phyloP scores from a whole-genome alignment of 345 rosid genomes.

The Eucalyptus urophylla region DNA sequence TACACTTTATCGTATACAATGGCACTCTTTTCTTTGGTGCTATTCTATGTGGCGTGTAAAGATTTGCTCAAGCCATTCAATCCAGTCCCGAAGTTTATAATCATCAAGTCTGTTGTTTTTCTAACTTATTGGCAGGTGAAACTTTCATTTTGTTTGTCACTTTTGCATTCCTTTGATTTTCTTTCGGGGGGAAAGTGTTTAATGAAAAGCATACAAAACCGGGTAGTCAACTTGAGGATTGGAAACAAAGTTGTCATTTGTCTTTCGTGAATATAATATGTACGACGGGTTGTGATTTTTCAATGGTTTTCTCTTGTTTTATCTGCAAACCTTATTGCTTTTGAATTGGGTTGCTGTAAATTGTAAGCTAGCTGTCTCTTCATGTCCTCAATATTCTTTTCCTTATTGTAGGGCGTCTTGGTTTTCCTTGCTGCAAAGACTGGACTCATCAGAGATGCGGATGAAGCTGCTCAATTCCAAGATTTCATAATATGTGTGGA shows the following conservation, averaged over 20 bases:
- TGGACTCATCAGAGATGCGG: constrained; percentile 59
- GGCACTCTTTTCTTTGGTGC: constrained; percentile 74
- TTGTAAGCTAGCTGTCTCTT: neutral
- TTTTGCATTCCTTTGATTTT: neutral
- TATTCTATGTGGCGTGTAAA: constrained; percentile 92
- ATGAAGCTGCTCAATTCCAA: constrained; percentile 87
- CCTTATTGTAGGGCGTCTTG: constrained; percentile 63
- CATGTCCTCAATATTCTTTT: neutral
- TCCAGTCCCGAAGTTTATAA: constrained; percentile 91
- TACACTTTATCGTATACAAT: constrained; percentile 79
- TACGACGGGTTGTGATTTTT: neutral
- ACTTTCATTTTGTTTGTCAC: neutral
- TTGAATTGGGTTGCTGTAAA: neutral
- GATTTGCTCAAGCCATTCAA: constrained; percentile 97
- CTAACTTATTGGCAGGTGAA: constrained; percentile 97
- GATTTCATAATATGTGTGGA: constrained; percentile 88
- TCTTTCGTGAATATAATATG: neutral
- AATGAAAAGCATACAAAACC: neutral
- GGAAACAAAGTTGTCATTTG: neutral
- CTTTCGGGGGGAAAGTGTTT: neutral
- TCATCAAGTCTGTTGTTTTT: constrained; percentile 91
- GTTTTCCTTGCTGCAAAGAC: constrained; percentile 96
- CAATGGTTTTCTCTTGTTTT: neutral
- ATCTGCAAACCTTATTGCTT: neutral
- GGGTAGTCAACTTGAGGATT: neutral